Conservation (phyloP, 495 filamentous ascomycete genomes). For the Xylaria flabelliformis region DNA sequence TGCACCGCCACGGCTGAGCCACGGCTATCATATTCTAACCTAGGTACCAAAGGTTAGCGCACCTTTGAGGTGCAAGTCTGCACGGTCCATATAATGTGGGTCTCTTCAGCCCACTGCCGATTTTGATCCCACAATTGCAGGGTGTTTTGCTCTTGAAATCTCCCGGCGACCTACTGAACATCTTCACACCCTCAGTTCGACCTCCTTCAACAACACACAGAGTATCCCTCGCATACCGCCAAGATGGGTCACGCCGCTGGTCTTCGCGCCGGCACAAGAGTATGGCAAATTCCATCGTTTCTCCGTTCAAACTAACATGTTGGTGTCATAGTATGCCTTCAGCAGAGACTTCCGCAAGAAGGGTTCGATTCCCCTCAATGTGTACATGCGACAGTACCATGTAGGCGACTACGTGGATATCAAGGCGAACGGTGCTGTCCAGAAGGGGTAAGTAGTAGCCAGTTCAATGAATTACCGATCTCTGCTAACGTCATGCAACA, state of each 20-base stretch:
- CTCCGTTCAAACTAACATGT: slow-evolving; percentile 8
- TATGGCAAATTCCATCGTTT: background rate
- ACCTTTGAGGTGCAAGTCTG: background rate
- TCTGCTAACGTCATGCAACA: no score
- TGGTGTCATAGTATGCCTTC: slow-evolving; percentile 76
- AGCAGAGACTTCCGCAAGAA: slow-evolving; percentile 90
- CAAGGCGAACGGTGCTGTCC: slow-evolving; percentile 95
- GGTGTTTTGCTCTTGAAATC: background rate
- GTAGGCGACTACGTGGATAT: slow-evolving; percentile 98
- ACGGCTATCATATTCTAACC: no score
- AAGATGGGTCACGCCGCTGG: slow-evolving; percentile 95
- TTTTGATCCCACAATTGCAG: slow-evolving; percentile 14
- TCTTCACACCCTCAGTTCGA: background rate
- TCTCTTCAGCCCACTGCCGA: background rate
- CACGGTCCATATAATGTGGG: slow-evolving; percentile 1
- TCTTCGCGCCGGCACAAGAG: slow-evolving; percentile 45
- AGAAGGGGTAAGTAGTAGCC: slow-evolving; percentile 71
- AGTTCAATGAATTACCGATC: no score
- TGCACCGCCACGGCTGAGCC: no score
- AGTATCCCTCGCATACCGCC: slow-evolving; percentile 40
- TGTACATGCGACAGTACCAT: slow-evolving; percentile 92
- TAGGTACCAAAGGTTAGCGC: no score
- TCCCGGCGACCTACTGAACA: background rate
- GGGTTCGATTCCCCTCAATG: slow-evolving; percentile 87
- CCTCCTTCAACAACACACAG: background rate